Evolutionary conservation across 345 rosid genomes (phyloP), one percentile per base, ranked within the genome.

Genomic region (Salix dunnii): DNA sequence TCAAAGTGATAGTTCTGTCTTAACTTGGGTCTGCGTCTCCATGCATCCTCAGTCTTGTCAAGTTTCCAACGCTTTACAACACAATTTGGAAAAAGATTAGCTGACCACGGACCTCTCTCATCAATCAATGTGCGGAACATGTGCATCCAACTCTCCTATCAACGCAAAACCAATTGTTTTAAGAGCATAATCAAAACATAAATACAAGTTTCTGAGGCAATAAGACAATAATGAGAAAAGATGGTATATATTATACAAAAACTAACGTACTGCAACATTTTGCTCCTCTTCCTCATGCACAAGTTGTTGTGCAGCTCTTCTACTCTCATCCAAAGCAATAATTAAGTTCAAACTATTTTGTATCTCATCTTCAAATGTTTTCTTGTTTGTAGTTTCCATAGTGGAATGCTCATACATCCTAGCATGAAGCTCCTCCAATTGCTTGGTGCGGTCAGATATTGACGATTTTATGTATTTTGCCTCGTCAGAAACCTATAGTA

Each of bases 31-130:
- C 99, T 88, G 75, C 99, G 92, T 66, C 98, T 88, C 99, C 98
- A 91, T 71, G 88, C 71, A 89, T 93, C 99, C 87, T 95, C 99
- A 36, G 98, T 90, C 90, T 94, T 90, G 88, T 95, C 98, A 78
- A 91, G 94, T 85, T 95, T 95, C 99, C 98, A 95, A 78, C 88
- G 97, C 68, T 77, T 84, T 60, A 89, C 72, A 74, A 88, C 80
- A 78, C 75, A 84, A 85, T 90, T 90, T 71, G 98, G 99, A 88
- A 95, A 95, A 69, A 93, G 94, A 88, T 88, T 86, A 65, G 98
- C 96, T 76, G 98, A 95, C 99, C 99, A 95, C 33, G 99, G 97
- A 75, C 99, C 98, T 83, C 99, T 86, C 83, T 93, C 99, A 84
- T 95, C 99, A 79, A 93, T 91, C 84, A 93, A 85, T 78, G 91